Conservation (phyloP, 768 basidiomycete genomes). For the Psilocybe cyanescens region DNA sequence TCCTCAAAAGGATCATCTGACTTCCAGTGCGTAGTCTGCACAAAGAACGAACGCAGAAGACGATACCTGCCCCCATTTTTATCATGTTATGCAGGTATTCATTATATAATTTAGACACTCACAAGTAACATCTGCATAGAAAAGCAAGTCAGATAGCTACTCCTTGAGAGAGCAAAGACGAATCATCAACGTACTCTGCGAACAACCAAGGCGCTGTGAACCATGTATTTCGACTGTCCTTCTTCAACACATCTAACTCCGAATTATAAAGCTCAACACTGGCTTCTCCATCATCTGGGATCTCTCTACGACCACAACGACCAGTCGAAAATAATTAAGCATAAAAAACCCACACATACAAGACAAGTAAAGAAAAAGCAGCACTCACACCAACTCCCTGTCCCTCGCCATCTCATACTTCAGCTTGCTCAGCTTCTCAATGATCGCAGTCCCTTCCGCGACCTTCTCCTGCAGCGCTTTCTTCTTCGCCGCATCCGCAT, state of each 20-base stretch:
- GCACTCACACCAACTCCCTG: conserved; percentile 62
- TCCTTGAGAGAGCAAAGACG: not conserved
- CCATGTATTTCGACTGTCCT: conserved; percentile 70
- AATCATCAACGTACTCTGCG: conserved; percentile 71
- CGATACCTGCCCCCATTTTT: conserved; percentile 65
- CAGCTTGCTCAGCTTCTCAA: conserved; percentile 71
- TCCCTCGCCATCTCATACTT: conserved; percentile 92
- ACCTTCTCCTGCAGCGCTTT: conserved; percentile 47
- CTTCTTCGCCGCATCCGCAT: conserved; percentile 23
- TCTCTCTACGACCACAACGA: conserved; percentile 45
- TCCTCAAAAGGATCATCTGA: conserved; percentile 81
- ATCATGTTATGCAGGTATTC: not conserved
- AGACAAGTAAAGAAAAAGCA: not conserved
- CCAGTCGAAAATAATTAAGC: not conserved
- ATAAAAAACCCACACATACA: not conserved
- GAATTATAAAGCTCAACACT: conserved; percentile 75
- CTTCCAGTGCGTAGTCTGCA: conserved; percentile 69
- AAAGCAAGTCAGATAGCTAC: not conserved
- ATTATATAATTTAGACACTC: conserved; percentile 23
- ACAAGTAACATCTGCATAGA: conserved; percentile 71
- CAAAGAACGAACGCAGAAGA: conserved; percentile 74
- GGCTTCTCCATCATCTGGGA: conserved; percentile 79
- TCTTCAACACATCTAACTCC: conserved; percentile 58
- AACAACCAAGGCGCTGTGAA: conserved; percentile 95
- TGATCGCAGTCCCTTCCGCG: conserved; percentile 78